These are phyloP conservation scores for Claviceps sp. DNA, from an alignment of 2,329 filamentous ascomycete species.

Conservation along the genomic window DNA sequence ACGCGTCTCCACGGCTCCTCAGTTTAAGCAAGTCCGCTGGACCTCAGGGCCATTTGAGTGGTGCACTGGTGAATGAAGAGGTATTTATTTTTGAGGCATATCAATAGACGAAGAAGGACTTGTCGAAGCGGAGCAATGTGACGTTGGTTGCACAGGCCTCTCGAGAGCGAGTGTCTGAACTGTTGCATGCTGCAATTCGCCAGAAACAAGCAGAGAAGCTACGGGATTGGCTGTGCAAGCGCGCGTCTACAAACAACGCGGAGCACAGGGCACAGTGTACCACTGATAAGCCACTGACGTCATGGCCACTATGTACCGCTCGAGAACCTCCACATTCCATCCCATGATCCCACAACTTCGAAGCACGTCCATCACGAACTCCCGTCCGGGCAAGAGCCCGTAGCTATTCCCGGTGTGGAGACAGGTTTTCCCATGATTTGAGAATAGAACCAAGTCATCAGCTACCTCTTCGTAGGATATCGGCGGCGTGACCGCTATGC, in stretches of 20 bases:
- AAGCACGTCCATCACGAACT: background rate
- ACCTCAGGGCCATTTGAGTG: background rate
- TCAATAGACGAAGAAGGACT: background rate
- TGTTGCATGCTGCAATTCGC: background rate
- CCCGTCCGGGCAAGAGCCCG: background rate
- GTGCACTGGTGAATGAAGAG: background rate
- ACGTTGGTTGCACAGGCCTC: too few relatives aligned
- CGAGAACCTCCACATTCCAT: too few relatives aligned
- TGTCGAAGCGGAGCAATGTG: background rate
- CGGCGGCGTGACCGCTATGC: background rate
- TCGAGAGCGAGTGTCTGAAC: background rate
- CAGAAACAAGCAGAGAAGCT: background rate
- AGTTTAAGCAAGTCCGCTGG: background rate
- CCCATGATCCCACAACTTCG: too few relatives aligned
- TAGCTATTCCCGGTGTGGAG: slow-evolving; percentile 2
- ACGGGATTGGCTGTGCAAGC: slow-evolving; percentile 3
- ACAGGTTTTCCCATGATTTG: background rate
- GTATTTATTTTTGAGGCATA: background rate
- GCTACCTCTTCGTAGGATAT: background rate
- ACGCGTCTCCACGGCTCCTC: background rate
- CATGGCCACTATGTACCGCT: too few relatives aligned
- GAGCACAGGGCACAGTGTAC: too few relatives aligned
- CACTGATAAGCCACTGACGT: too few relatives aligned
- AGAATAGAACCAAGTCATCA: background rate
- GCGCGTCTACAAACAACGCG: background rate